A percentile compares a stretch with the other conserved stretches of the same genome.
Evolutionary conservation across 1,284 basidiomycete species (phyloP).

Genomic region (Marasmius sp.): DNA sequence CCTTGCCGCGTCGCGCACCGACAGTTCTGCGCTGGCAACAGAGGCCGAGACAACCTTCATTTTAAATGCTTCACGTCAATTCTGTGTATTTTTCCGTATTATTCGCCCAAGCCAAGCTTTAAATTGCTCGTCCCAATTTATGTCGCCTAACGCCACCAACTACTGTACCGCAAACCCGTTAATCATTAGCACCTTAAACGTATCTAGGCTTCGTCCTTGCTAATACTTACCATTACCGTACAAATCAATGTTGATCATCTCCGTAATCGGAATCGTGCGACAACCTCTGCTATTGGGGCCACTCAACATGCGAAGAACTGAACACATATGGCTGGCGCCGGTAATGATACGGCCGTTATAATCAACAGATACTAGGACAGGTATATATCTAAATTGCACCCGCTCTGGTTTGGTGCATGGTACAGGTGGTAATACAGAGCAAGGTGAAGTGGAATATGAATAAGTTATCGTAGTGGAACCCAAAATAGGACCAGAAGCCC

Average conservation of each 20-base stretch:
- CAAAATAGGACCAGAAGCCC: not conserved
- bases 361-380: not conserved
- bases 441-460: not conserved
- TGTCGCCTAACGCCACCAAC: no score
- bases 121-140: not conserved
- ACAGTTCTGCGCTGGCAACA: slow-evolving; percentile 3
- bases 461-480: not conserved
- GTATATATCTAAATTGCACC: not conserved
- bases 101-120: not conserved
- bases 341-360: not conserved
- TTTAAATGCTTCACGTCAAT: not conserved
- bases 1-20: not conserved
- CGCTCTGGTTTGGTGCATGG: not conserved
- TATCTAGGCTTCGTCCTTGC: no score
- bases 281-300: not conserved
- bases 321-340: not conserved
- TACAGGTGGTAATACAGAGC: not conserved
- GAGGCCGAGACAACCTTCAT: not conserved
- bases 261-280: no score
- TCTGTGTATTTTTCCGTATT: not conserved
- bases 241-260: no score
- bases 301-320: not conserved
- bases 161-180: no score
- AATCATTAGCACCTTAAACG: no score
- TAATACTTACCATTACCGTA: no score